Base-by-base conservation (phyloP, 169 alveolate species). In the Babesia ovis region DNA sequence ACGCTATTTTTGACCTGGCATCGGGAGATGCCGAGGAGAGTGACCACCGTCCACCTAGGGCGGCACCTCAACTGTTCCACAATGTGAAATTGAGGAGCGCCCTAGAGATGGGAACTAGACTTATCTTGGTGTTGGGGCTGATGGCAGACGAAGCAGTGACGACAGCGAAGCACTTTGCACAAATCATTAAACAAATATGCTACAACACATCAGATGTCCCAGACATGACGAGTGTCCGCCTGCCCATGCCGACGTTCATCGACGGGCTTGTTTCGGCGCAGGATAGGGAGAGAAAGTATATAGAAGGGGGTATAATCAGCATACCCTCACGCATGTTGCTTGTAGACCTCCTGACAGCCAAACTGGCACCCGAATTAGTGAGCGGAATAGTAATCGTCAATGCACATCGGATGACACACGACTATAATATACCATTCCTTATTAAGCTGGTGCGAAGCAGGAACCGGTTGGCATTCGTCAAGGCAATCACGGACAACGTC, bases 351-450 rank as follows among this genome's bases (percentile, higher is more conserved):
- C 46, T 81, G 51, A 71, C 77, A 20, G 48, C 59, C 18, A 81
- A 72, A 56, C 54, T 81, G 18, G 32, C 66, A 34, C 83, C 84
- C 4, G 89, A 81, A 50, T 37, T 70, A 0, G 55, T 81, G 0
- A 67, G 84, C 34, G 89, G 89, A 4, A 27, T 81, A 1, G 60
- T 81, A 12, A 35, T 81, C 27, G 68, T 81, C 64, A 70, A 81
- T 46, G 89, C 89, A 12, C 89, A 81, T 68, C 61, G 69, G 45
- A 72, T 81, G 50, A 35, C 56, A 39, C 59, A 72, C 50, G 89
- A 81, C 56, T 71, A 62, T 35, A 81, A 72, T 54, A 70, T 81
- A 61, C 71, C 89, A 11, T 81, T 81, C 48, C 67, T 64, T 18
- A 27, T 81, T n/a, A 16, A 73, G 51, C 66, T 81, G 71, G n/a